phyloP scores from a whole-genome alignment of 805 yeast genomes.

The Komagataella pseudopastoris region DNA sequence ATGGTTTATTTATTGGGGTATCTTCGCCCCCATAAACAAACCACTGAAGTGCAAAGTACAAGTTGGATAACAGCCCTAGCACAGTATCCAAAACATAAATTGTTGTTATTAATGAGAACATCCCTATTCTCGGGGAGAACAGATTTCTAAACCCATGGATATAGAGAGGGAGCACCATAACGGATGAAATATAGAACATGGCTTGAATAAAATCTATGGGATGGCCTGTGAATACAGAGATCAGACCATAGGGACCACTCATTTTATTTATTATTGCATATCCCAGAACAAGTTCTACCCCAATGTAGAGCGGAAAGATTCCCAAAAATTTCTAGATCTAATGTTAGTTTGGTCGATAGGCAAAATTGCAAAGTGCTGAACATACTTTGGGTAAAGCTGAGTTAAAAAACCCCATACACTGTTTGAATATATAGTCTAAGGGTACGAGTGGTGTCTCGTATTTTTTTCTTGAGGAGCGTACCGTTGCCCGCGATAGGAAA shows the following conservation, averaged over 20 bases:
- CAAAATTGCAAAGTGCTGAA: not conserved
- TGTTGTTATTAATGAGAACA: constrained; percentile 48
- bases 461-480: not conserved
- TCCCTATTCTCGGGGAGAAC: constrained; percentile 40
- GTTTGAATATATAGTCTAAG: not conserved
- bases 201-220: constrained; percentile 75
- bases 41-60: constrained; percentile 70
- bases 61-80: constrained; percentile 52
- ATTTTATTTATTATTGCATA: constrained; percentile 76
- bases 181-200: constrained; percentile 58
- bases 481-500: constrained; percentile 7
- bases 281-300: constrained; percentile 72
- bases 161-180: constrained; percentile 51
- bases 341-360: not conserved
- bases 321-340: constrained; percentile 45
- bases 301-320: constrained; percentile 65
- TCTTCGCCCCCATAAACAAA: constrained; percentile 17
- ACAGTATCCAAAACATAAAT: constrained; percentile 57
- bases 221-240: constrained; percentile 82
- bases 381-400: not conserved
- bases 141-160: constrained; percentile 41
- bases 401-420: not conserved
- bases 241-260: constrained; percentile 76
- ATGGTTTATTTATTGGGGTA: not conserved
- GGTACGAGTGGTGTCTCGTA: no score